Conservation (phyloP, 2,329 filamentous ascomycete genomes). For the Penicillium corylophilum region DNA sequence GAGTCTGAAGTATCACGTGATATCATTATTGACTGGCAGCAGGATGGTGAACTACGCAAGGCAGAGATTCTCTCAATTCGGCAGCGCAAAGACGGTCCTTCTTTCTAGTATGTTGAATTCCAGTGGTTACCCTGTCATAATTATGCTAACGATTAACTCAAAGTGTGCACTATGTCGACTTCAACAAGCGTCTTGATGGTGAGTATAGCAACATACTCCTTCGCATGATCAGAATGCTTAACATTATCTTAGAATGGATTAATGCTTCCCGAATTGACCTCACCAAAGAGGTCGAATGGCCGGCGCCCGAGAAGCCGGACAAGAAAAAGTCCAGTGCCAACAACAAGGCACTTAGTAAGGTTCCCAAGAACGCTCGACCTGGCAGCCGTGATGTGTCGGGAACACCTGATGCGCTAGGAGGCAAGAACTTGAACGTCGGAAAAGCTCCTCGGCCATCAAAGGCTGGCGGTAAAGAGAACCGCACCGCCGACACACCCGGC, state of each 20-base stretch:
- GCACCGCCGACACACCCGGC: conserved; percentile 45
- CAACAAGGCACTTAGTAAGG: conserved; percentile 55
- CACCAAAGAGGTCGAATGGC: conserved; percentile 91
- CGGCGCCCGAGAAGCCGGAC: conserved; percentile 83
- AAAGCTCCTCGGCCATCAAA: conserved; percentile 52
- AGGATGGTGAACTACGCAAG: conserved; percentile 81
- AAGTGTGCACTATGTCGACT: conserved; percentile 91
- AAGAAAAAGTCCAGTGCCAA: conserved; percentile 69
- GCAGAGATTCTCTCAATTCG: conserved; percentile 96
- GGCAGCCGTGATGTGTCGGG: conserved; percentile 56
- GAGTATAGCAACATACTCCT: conserved; percentile 12
- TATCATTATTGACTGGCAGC: conserved; percentile 17
- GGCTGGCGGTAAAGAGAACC: conserved; percentile 62
- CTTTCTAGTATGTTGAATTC: conserved; percentile 64
- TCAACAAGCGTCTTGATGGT: conserved; percentile 80
- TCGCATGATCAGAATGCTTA: conserved; percentile 18
- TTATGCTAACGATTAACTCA: conserved; percentile 16
- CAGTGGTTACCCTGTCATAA: neutral
- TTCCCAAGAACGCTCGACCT: conserved; percentile 53
- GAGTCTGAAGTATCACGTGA: conserved; percentile 36
- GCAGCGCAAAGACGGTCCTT: conserved; percentile 80
- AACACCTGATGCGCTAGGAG: conserved; percentile 53
- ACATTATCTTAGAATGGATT: conserved; percentile 75
- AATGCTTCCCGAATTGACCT: conserved; percentile 80
- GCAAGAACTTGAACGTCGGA: conserved; percentile 50